Percentiles rank a stretch among this genome's conserved stretches.
phyloP scores from a whole-genome alignment of 345 rosid genomes.

The Populus ilicifolia region DNA sequence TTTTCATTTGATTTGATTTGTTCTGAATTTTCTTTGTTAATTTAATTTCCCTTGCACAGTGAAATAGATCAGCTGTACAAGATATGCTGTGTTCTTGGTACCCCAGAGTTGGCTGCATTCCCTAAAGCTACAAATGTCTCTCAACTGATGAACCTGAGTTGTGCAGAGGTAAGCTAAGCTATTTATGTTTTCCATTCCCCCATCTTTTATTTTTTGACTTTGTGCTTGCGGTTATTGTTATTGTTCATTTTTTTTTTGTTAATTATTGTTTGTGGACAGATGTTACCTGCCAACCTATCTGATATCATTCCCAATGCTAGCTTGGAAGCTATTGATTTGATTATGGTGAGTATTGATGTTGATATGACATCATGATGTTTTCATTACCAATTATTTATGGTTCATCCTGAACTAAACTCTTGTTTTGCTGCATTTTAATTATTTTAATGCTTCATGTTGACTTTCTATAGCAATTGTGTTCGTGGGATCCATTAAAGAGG shows the following conservation, averaged over 20 bases:
- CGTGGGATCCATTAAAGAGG: slow-evolving; percentile 86
- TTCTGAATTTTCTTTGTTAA: neutral
- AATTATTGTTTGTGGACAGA: slow-evolving; percentile 33
- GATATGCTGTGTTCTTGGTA: slow-evolving; percentile 79
- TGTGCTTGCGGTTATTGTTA: neutral
- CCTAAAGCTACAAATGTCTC: slow-evolving; percentile 69
- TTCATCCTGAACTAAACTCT: neutral
- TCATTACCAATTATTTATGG: neutral
- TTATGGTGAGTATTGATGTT: slow-evolving; percentile 46
- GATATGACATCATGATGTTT: neutral
- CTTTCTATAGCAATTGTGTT: slow-evolving; percentile 60
- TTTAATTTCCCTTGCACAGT: slow-evolving; percentile 37
- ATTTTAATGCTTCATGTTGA: slow-evolving; percentile 12
- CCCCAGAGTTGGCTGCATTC: slow-evolving; percentile 67
- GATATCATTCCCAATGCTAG: slow-evolving; percentile 72
- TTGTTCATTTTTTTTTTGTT: neutral
- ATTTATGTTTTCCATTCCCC: neutral
- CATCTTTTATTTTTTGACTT: slow-evolving; percentile 1
- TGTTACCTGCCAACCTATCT: slow-evolving; percentile 55
- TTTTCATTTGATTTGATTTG: too few species aligned
- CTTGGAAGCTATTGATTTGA: slow-evolving; percentile 77
- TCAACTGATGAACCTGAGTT: slow-evolving; percentile 52
- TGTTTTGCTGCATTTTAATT: neutral
- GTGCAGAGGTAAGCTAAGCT: slow-evolving; percentile 49
- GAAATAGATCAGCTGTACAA: slow-evolving; percentile 89